Evolutionary conservation across 352 stramenopile genomes (phyloP), one percentile per base, ranked within the genome.

Genomic region (Globisporangium cylindrosporum): DNA sequence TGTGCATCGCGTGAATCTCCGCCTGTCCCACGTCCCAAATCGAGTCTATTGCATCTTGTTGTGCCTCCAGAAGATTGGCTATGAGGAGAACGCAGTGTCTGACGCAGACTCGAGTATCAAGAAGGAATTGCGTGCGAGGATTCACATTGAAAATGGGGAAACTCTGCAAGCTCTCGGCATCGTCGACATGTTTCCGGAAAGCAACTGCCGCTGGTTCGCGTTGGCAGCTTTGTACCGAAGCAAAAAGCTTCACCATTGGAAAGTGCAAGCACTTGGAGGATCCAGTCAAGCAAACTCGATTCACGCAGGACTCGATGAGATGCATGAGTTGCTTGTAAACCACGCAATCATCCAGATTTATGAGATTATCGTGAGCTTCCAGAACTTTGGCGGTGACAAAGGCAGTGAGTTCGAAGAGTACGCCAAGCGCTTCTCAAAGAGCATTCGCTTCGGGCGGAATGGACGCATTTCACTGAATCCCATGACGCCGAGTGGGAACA

Each of bases 381-480:
- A 69, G 5, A 65, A 36, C 24, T 57, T 24, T 53, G 67, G n/a
- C 15, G 53, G 9, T 2, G 57, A 76, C 4, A 5, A 7, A 14
- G 38, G 14, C n/a, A 61, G 20, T 24, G 79, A 80, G 15, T 78
- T 73, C 46, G 70, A 75, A 60, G 73, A 83, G 24, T 89, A 87
- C 64, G 81, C 75, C 18, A 62, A 43, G 24, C 70, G 62, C 0
- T 80, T 91, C 36, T 76, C 83, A 6, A 79, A 81, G 25, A 89
- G 84, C n/a, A 85, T 91, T 69, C 73, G 76, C 2, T 91, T 91
- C 49, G 80, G 83, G 38, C 70, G 79, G 25, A 91, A 90, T 74
- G 83, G 81, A 0, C 74, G 77, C 8, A 83, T 91, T 32, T 67
- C 77, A 14, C 56, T 84, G 10, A 56, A 75, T 9, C 71, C 79